phyloP scores from a whole-genome alignment of 2,329 filamentous ascomycete species.

The Fusarium sp. region DNA sequence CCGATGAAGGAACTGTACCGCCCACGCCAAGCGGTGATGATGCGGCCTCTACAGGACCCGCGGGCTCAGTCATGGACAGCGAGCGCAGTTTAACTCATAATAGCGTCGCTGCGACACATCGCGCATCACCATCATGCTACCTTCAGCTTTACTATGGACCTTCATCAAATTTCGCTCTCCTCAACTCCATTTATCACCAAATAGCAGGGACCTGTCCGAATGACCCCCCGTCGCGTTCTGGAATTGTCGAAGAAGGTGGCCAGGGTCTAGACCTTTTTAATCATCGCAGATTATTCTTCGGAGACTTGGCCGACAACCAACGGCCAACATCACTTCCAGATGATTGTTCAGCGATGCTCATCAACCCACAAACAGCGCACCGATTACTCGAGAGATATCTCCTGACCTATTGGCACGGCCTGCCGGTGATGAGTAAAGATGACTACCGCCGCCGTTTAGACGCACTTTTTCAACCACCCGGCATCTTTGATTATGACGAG shows the following conservation, averaged over 20 bases:
- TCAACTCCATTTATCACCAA: conserved; percentile 51
- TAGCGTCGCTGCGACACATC: conserved; percentile 61
- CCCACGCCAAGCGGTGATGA: conserved; percentile 35
- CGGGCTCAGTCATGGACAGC: conserved; percentile 33
- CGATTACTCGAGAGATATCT: conserved; percentile 56
- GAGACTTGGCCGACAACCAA: conserved; percentile 54
- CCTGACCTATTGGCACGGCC: conserved; percentile 55
- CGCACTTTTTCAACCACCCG: conserved; percentile 51
- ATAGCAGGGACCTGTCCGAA: conserved; percentile 48
- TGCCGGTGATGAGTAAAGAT: conserved; percentile 53
- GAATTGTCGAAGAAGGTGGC: conserved; percentile 49
- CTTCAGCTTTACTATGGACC: conserved; percentile 62
- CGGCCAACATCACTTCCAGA: conserved; percentile 43
- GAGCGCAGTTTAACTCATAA: conserved; percentile 52
- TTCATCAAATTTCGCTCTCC: conserved; percentile 60
- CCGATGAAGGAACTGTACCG: conserved; percentile 40
- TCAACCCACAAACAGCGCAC: conserved; percentile 55
- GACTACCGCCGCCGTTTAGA: conserved; percentile 53
- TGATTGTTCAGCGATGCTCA: conserved; percentile 51
- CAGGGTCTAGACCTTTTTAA: conserved; percentile 51
- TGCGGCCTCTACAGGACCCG: conserved; percentile 10
- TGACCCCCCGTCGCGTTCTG: conserved; percentile 40
- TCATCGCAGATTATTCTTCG: conserved; percentile 50
- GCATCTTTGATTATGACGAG: conserved; percentile 51
- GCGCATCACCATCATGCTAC: conserved; percentile 58